A percentile compares a stretch with the other conserved stretches of the same genome.
Evolutionary conservation across 2,329 filamentous ascomycete genomes (phyloP).

Genomic region (Penicillium sp.): DNA sequence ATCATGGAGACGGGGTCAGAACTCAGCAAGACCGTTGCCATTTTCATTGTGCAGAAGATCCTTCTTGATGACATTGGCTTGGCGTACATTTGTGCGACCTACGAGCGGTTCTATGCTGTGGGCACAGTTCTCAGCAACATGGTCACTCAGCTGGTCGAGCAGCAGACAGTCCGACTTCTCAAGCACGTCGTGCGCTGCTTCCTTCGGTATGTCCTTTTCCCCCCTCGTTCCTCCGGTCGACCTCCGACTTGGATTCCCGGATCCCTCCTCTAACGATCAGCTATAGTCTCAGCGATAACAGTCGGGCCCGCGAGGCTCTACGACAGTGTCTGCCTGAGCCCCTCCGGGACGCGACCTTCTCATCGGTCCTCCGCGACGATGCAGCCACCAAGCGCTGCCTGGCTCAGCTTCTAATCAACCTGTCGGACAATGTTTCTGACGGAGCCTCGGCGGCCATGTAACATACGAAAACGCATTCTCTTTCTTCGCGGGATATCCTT

Average conservation of each 20-base stretch:
- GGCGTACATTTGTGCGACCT: constrained; percentile 98
- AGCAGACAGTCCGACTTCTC: constrained; percentile 90
- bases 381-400: constrained; percentile 97
- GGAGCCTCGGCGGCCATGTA: constrained; percentile 47
- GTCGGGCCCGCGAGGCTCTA: constrained; percentile 89
- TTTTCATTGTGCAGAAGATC: constrained; percentile 99
- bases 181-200: constrained; percentile 99
- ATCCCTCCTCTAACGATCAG: constrained; percentile 8
- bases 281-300: constrained; percentile 86
- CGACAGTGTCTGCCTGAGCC: constrained; percentile 96
- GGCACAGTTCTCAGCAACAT: constrained; percentile 98
- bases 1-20: constrained; percentile 99
- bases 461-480: constrained; percentile 40
- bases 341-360: constrained; percentile 97
- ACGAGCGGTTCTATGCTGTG: constrained; percentile 97
- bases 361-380: constrained; percentile 92
- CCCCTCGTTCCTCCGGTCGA: neutral
- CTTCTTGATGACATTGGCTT: constrained; percentile 93
- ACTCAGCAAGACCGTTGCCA: constrained; percentile 97
- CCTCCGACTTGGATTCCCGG: neutral
- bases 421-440: constrained; percentile 82
- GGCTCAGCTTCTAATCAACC: constrained; percentile 93
- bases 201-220: constrained; percentile 67
- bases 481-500: constrained; percentile 36
- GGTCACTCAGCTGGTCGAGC: constrained; percentile 96